These are phyloP conservation scores for Kregervanrija pseudodelftensis DNA, from an alignment of 805 yeast genomes.

Conservation along the genomic window DNA sequence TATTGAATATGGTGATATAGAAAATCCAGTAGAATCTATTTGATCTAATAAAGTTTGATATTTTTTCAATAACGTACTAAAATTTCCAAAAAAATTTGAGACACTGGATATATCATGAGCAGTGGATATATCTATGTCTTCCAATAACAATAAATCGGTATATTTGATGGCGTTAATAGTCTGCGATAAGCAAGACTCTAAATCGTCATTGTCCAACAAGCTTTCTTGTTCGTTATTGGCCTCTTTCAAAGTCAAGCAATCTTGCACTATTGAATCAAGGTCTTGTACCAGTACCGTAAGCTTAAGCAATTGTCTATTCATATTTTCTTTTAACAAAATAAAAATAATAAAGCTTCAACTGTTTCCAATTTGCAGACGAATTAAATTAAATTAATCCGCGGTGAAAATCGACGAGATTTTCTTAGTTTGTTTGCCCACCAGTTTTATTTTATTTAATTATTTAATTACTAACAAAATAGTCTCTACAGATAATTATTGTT, in stretches of 20 bases:
- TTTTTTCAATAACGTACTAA: not conserved
- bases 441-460: no score
- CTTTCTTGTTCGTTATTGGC: not conserved
- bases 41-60: not conserved
- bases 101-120: not conserved
- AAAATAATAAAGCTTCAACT: no score
- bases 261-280: conserved; percentile 1
- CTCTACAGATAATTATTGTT: no score
- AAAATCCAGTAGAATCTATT: not conserved
- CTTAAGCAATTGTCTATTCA: not conserved
- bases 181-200: not conserved
- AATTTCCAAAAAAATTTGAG: not conserved
- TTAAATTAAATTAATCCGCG: no score
- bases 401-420: no score
- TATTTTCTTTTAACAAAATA: no score
- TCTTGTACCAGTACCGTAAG: conserved; percentile 1
- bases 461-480: no score
- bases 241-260: not conserved
- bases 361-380: no score
- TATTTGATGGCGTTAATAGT: not conserved
- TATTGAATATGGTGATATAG: not conserved
- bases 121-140: not conserved
- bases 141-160: not conserved
- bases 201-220: not conserved
- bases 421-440: no score